Base-by-base conservation (phyloP, 2,329 filamentous ascomycete genomes). In the Aurifilum marmelostoma region DNA sequence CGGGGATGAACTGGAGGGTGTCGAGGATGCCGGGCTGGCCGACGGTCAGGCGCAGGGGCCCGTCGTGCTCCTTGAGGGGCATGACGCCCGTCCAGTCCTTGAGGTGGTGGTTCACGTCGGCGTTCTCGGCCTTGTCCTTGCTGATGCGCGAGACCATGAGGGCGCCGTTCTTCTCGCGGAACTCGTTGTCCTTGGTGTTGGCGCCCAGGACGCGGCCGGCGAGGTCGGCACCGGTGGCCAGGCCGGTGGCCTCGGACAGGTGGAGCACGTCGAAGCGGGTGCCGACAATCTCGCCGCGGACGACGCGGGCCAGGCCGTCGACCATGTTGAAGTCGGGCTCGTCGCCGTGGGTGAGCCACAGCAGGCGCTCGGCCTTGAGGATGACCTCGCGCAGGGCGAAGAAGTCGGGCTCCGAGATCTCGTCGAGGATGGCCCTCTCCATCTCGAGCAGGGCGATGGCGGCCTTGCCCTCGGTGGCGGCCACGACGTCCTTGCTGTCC, bases 171-270 rank as follows among this genome's bases (percentile, higher is more conserved):
- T 32, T 56, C 27, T 65, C 66, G 60, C 52, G 65, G 60, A 52
- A 69, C 65, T 69, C 68, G n/a, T 69, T 63, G 41, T 69, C 68
- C 54, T 66, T 69, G 63, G 67, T 58, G 47, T 69, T 66, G 14
- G 67, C 63, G 37, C 29, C 27, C 8, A 63, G 52, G n/a, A 67
- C 54, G 24, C 59, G 67, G 54, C 60, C 54, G 37, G 66, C 27
- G 14, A 69, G 67, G 29, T 60, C 37, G n/a, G 67, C 63, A 58
- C 67, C 67, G 27, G 32, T 43, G 16, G 60, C 56, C n/a, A 69
- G 56, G 32, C 67, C 60, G n/a, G 63, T 56, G 34, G 63, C 67
- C 11, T 50, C 56, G 24, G 61, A 63, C 14, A 69, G 37, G 65
- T 60, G 62, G 29, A 69, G 34, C 1, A 65, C 61, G 18, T 67